Base-by-base conservation (phyloP, 2,329 filamentous ascomycete genomes). In the Aureobasidium zeae region DNA sequence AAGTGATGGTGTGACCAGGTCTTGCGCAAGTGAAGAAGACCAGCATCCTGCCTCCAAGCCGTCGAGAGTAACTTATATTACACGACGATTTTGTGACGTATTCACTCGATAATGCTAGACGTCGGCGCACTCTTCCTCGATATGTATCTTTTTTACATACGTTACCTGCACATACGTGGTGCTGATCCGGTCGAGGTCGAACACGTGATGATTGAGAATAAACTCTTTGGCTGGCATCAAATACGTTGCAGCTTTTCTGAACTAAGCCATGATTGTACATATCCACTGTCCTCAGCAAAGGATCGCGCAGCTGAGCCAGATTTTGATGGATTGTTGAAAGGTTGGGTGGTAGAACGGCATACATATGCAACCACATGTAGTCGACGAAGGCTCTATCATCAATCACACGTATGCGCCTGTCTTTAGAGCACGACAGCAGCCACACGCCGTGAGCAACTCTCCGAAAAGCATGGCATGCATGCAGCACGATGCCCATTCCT, bases 171-270 rank as follows among this genome's bases (percentile, higher is more conserved):
- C 21, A 25, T 45, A 45, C 17, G 43, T 28, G 2, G 43, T 34
- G 15, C 28, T 45, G 7, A 39, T 45, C 34, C 31, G 34, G 16
- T 11, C 33, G 34, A 37, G 34, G n/a, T 39, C 43, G 10, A 30
- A 32, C 8, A 45, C 34, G 9, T 45, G 43, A 34, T 45, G 43
- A 34, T 21, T 45, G 5, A 15, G 22, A 13, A 22, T 28, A 29
- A 38, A 34, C 34, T 34, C 43, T 4, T 30, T 11, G 9, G 33
- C 29, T 11, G 7, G 38, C 1, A 7, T 45, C 6, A 20, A 45
- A 3, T 34, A 39, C n/a, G 21, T 45, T n/a, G 5, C 22, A 21
- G 15, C 16, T 1, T 21, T 29, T 10, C 22, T 44, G 5, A 24
- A 29, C 10, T 16, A 20, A 9, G 6, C 10, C 2, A 13, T 41